These are phyloP conservation scores for Aegilops umbellulata DNA, from an alignment of 176 grass and related monocot genomes.

Conservation along the genomic window DNA sequence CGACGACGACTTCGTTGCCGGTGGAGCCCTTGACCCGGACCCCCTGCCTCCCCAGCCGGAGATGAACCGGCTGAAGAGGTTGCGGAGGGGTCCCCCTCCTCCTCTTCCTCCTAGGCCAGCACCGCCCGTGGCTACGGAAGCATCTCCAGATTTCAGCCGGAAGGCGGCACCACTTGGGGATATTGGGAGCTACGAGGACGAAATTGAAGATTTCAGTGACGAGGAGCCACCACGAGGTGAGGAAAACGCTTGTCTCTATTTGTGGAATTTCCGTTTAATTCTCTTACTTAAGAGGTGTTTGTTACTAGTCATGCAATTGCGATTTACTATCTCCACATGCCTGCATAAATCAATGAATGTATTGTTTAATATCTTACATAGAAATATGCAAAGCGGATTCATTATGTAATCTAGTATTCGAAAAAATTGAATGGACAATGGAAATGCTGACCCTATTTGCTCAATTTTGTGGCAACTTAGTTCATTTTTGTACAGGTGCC, in stretches of 20 bases:
- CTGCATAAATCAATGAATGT: not conserved
- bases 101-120: not conserved
- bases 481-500: not conserved
- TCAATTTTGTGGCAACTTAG: too few relatives aligned
- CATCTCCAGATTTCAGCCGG: conserved; percentile 13
- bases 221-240: conserved; percentile 55
- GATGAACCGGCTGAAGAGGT: conserved; percentile 37
- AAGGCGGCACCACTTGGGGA: not conserved
- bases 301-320: not conserved
- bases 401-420: not conserved
- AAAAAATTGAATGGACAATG: not conserved
- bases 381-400: not conserved
- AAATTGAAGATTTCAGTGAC: conserved; percentile 57
- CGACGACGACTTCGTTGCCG: conserved; percentile 17
- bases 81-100: conserved; percentile 39
- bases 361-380: not conserved
- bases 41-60: not conserved
- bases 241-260: not conserved
- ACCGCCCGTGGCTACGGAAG: not conserved
- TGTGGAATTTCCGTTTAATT: conserved; percentile 1
- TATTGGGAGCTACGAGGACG: conserved; percentile 47
- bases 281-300: not conserved
- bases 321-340: not conserved
- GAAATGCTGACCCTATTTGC: not conserved
- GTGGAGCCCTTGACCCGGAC: not conserved